Base-by-base conservation (phyloP, 2,329 filamentous ascomycete genomes). In the Xylariaceae sp. region DNA sequence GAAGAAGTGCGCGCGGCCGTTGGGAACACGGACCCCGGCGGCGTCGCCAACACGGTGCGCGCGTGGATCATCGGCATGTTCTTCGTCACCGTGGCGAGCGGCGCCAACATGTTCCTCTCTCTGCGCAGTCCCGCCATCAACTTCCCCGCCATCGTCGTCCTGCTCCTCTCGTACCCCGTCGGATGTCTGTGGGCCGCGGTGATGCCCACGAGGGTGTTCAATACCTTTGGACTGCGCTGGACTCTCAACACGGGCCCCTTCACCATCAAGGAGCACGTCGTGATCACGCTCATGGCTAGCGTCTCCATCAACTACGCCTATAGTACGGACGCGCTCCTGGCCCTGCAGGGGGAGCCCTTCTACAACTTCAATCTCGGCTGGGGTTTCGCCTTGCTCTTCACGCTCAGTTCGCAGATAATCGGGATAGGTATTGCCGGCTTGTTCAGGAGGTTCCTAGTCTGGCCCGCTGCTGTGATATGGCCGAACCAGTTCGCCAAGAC, bases 371-470 rank as follows among this genome's bases (percentile, higher is more conserved):
- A 69, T 4, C 56, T 69, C 0, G 63, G 69, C 6, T 70, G 68
- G 47, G 69, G 68, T 0, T 74, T 71, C 41, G 64, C 71, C 30
- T 52, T 74, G 2, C 55, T 74, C 0, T 59, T 74, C 34, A 66
- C 62, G 3, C 59, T 75, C 21, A 70, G 68, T 23, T 71, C 68
- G 1, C 71, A 74, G 47, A 51, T 72, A n/a, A 67, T 74, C 37
- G 73, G 74, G 1, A 73, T 74, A 30, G 68, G 69, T 2, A 55
- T 76, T 18, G 71, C 73, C 1, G 71, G 71, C 3, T 58, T 74
- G 41, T 65, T 65, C 24, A 59, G 68, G 9, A 60, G 65, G n/a
- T 74, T 68, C 50, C 60, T 75, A 8, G 53, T 68, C n/a, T 61
- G 54, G 41, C 72, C 68, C 7, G 63, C 71, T 3, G 62, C 68